These are phyloP conservation scores for Talaromyces liani DNA, from an alignment of 495 filamentous ascomycete genomes.

Conservation along the genomic window DNA sequence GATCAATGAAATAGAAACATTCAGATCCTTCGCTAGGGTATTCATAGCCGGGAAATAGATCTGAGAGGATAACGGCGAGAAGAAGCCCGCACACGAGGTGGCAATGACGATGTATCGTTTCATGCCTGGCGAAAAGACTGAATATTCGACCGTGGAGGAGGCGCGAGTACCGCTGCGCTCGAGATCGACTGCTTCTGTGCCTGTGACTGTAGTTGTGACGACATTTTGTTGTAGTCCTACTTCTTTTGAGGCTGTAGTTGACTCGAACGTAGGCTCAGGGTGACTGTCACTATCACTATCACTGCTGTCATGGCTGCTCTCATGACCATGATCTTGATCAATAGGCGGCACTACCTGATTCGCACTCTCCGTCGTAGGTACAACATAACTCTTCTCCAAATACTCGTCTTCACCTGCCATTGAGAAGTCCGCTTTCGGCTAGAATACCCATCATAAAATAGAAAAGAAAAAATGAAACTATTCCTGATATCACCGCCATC, in stretches of 20 bases:
- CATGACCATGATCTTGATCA: background rate
- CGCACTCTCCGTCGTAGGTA: background rate
- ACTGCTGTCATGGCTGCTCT: background rate
- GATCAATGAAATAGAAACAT: constrained; percentile 31
- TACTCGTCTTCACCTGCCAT: background rate
- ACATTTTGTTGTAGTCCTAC: background rate
- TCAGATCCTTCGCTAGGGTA: constrained; percentile 25
- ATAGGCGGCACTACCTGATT: background rate
- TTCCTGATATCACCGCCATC: background rate
- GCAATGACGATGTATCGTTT: constrained; percentile 7
- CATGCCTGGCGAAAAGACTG: constrained; percentile 1
- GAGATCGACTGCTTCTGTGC: background rate
- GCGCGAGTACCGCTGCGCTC: constrained; percentile 7
- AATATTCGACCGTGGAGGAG: constrained; percentile 4
- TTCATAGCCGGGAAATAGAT: constrained; percentile 40
- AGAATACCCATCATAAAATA: background rate
- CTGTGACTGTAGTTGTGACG: background rate
- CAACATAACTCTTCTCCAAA: background rate
- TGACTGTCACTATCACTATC: background rate
- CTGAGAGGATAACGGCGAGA: constrained; percentile 35
- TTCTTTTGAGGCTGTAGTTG: background rate
- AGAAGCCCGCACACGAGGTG: constrained; percentile 19
- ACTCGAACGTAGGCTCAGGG: background rate
- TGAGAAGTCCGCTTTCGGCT: too few species aligned
- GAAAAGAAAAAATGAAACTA: background rate